Evolutionary conservation across 192 early-diverging fungal genomes (phyloP).

Genomic region (Entophlyctis luteolus): DNA sequence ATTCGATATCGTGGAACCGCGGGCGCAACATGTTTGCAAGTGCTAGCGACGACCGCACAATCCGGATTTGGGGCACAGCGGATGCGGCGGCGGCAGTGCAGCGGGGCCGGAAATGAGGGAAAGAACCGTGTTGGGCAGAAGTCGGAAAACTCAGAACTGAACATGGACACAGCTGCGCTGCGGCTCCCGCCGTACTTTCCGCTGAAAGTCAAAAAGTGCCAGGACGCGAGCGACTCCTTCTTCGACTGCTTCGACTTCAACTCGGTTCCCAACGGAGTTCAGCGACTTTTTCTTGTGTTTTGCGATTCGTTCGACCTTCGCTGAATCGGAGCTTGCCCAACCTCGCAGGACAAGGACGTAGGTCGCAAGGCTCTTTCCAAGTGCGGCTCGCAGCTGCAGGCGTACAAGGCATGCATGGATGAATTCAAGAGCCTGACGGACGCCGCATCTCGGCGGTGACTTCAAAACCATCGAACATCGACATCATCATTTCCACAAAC

Average conservation of each 20-base stretch:
- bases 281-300: background rate
- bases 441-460: too few relatives aligned
- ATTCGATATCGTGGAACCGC: slow-evolving; percentile 72
- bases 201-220: slow-evolving; percentile 48
- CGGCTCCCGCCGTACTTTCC: slow-evolving; percentile 49
- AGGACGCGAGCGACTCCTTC: slow-evolving; percentile 40
- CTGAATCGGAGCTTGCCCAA: too few relatives aligned
- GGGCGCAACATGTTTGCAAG: slow-evolving; percentile 69
- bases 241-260: slow-evolving; percentile 49
- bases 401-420: slow-evolving; percentile 54
- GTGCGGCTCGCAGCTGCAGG: slow-evolving; percentile 34
- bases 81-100: background rate
- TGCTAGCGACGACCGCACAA: slow-evolving; percentile 77
- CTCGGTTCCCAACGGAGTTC: slow-evolving; percentile 34
- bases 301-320: too few relatives aligned
- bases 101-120: too few relatives aligned
- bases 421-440: slow-evolving; percentile 20
- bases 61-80: slow-evolving; percentile 61
- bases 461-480: too few relatives aligned
- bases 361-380: slow-evolving; percentile 34
- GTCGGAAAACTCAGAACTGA: too few relatives aligned
- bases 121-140: too few relatives aligned
- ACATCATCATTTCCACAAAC: too few relatives aligned
- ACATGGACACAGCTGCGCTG: too few relatives aligned
- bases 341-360: slow-evolving; percentile 40